Percentiles rank a stretch among this genome's conserved stretches.
phyloP scores from a whole-genome alignment of 2,329 filamentous ascomycete genomes.

The Aspergillus floridensis region DNA sequence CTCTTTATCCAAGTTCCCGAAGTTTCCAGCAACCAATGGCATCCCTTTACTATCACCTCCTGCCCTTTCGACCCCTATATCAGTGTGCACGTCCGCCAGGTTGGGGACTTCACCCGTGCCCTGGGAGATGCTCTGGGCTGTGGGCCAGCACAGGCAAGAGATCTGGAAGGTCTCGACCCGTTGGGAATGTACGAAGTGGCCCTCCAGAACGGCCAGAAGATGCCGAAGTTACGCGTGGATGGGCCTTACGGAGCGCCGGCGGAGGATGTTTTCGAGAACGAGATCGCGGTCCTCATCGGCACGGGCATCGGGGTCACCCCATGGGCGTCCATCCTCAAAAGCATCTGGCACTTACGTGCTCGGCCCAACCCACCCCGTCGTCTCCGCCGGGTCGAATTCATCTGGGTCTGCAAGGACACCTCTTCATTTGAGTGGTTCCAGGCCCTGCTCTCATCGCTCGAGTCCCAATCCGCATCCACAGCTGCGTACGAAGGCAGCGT shows the following conservation, averaged over 20 bases:
- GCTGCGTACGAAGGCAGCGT: constrained; percentile 53
- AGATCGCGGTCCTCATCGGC: constrained; percentile 73
- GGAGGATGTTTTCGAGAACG: constrained; percentile 95
- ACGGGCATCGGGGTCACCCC: constrained; percentile 85
- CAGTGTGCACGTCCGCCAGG: constrained; percentile 90
- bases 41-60: constrained; percentile 98
- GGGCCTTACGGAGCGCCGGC: constrained; percentile 95
- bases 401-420: constrained; percentile 97
- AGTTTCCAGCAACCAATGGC: constrained; percentile 89
- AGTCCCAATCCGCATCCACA: constrained; percentile 75
- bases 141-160: constrained; percentile 78
- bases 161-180: constrained; percentile 86
- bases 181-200: constrained; percentile 98
- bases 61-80: constrained; percentile 95
- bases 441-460: constrained; percentile 83
- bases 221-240: constrained; percentile 87
- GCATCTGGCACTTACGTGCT: constrained; percentile 95
- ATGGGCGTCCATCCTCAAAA: constrained; percentile 86
- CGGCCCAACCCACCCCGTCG: constrained; percentile 84
- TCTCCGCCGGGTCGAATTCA: constrained; percentile 93
- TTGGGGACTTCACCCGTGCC: constrained; percentile 91
- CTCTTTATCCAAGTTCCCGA: constrained; percentile 91
- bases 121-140: constrained; percentile 96
- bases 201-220: constrained; percentile 84
- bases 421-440: constrained; percentile 99